A percentile compares a stretch with the other conserved stretches of the same genome.
Evolutionary conservation across 306 rosid genomes (phyloP).

Genomic region (Vachellia collinsii): DNA sequence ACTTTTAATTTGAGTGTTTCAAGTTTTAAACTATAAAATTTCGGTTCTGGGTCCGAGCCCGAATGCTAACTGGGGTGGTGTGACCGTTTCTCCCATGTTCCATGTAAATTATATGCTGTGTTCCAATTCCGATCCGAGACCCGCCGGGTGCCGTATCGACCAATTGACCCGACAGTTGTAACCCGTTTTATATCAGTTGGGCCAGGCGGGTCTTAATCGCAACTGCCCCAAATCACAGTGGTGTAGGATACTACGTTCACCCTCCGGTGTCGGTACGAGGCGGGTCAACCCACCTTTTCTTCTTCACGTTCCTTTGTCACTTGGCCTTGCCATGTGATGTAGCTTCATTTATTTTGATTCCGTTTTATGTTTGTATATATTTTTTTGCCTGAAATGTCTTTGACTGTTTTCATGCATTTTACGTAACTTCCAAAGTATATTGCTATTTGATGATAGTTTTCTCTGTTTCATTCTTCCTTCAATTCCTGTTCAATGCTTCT

Average conservation of each 20-base stretch:
- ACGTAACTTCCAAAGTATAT: not conserved
- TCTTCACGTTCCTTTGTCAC: not conserved
- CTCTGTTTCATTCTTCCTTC: not conserved
- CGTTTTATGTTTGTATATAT: not conserved
- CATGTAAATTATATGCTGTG: not conserved
- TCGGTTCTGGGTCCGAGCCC: slow-evolving; percentile 17
- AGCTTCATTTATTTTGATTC: not conserved
- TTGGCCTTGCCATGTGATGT: not conserved
- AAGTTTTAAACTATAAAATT: not conserved
- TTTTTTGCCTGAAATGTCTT: not conserved
- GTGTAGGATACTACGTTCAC: not conserved
- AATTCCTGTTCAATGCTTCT: not conserved
- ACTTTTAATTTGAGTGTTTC: not conserved
- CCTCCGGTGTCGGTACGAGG: too few relatives aligned
- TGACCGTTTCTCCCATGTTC: not conserved
- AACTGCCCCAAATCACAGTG: not conserved
- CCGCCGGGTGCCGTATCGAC: slow-evolving; percentile 19
- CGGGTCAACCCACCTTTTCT: not conserved
- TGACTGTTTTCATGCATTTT: not conserved
- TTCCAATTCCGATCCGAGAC: slow-evolving; percentile 30
- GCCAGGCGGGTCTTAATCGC: slow-evolving; percentile 10
- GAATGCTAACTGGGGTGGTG: not conserved
- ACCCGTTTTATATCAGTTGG: slow-evolving; percentile 20
- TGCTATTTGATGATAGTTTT: not conserved
- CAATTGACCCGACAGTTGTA: not conserved